Percentiles rank a stretch among this genome's conserved stretches.
Conservation (phyloP, 192 early-diverging fungal species). For the Coemansia umbellata region DNA sequence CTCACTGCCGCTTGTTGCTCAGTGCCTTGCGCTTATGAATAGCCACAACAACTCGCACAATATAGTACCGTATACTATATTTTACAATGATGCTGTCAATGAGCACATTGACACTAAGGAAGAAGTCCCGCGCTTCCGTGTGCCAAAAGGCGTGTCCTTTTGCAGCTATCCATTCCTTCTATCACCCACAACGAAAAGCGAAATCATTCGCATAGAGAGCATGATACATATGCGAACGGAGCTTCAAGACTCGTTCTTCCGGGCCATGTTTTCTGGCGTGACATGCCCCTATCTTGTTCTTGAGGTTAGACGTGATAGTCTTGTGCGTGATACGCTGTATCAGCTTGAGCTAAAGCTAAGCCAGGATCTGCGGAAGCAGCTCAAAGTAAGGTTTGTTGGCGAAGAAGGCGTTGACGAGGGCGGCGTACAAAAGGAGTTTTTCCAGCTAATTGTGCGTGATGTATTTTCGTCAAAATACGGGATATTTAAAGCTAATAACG, state of each 20-base stretch:
- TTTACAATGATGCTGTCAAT: constrained; percentile 70
- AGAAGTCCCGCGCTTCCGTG: constrained; percentile 68
- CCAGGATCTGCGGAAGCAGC: constrained; percentile 86
- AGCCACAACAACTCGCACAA: constrained; percentile 56
- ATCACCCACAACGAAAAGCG: constrained; percentile 67
- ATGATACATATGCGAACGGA: constrained; percentile 63
- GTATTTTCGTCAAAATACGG: constrained; percentile 84
- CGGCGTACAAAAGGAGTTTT: constrained; percentile 93
- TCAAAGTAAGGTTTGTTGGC: constrained; percentile 85
- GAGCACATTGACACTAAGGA: constrained; percentile 72
- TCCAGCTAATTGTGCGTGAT: constrained; percentile 83
- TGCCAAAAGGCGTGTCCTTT: constrained; percentile 64
- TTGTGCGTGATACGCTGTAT: constrained; percentile 66
- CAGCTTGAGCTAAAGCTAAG: constrained; percentile 76
- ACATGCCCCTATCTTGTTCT: constrained; percentile 70
- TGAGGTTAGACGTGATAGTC: constrained; percentile 65
- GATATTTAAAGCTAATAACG: constrained; percentile 78
- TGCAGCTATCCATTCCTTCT: constrained; percentile 75
- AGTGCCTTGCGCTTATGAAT: constrained; percentile 50
- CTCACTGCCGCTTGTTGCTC: constrained; percentile 24
- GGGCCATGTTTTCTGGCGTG: constrained; percentile 71
- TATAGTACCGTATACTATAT: constrained; percentile 58
- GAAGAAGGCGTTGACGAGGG: constrained; percentile 94
- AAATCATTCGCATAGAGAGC: constrained; percentile 69
- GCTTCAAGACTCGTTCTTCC: constrained; percentile 74